phyloP scores from a whole-genome alignment of 2,329 filamentous ascomycete species.

The Colletotrichum tofieldiae region DNA sequence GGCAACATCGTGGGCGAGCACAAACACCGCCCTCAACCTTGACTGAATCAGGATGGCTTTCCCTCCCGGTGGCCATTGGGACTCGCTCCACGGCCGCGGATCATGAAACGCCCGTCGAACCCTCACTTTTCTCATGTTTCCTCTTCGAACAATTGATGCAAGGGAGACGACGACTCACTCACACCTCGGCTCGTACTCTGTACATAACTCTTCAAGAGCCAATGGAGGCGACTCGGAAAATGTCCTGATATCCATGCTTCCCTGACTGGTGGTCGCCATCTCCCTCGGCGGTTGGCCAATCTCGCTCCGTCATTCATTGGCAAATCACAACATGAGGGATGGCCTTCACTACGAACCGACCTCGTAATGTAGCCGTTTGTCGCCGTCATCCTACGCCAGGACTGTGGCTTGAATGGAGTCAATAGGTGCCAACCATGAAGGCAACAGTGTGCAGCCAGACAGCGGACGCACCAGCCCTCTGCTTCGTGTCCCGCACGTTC shows the following conservation, averaged over 20 bases:
- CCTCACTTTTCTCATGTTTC: slow-evolving; percentile 2
- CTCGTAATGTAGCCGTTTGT: background rate
- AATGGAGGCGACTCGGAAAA: background rate
- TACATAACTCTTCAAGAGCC: background rate
- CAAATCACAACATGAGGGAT: background rate
- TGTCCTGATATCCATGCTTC: slow-evolving; percentile 1
- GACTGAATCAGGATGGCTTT: background rate
- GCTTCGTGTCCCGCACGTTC: slow-evolving; percentile 3
- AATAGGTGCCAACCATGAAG: slow-evolving; percentile 10
- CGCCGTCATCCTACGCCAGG: background rate
- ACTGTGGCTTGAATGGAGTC: slow-evolving; percentile 6
- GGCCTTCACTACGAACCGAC: background rate
- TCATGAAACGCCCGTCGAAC: slow-evolving; percentile 28
- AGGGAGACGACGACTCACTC: background rate
- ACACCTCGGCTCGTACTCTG: background rate
- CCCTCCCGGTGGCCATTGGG: slow-evolving; percentile 2
- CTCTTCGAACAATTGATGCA: background rate
- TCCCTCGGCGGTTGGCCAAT: slow-evolving; percentile 15
- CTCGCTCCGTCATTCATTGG: slow-evolving; percentile 12
- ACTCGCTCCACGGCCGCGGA: slow-evolving; percentile 11
- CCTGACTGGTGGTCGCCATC: background rate
- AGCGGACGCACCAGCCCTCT: background rate
- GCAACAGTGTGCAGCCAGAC: slow-evolving; percentile 7
- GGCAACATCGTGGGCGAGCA: background rate
- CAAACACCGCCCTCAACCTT: slow-evolving; percentile 7